Base-by-base conservation (phyloP, 2,329 filamentous ascomycete genomes). In the Pyrenophora tritici-repentis region DNA sequence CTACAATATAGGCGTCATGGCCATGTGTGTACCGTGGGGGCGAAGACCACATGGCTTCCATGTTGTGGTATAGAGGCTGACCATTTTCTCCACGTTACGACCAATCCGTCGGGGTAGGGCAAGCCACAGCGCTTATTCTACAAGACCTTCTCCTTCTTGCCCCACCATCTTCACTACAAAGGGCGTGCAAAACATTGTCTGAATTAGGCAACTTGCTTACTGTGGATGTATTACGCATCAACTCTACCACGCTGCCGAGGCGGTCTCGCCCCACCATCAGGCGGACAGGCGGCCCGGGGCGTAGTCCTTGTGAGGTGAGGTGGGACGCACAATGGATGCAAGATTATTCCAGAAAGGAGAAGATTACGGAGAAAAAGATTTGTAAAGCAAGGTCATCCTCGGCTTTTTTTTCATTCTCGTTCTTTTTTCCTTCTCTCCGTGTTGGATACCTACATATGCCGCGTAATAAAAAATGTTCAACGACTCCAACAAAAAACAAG, bases 31-130 rank as follows among this genome's bases (percentile, higher is more conserved):
- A n/a, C 10, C 39, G 26, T 50, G 32, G 38, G 38, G 49, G 38
- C 33, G 13, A 47, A 20, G 10, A 48, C 16, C 38, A 47, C 38
- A 41, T 42, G 29, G 49, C 43, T 47, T 5, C 34, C 34, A 20
- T 29, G 38, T 50, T 47, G 53, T 48, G 48, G 58, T 53, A 32
- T 12, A 33, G 42, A 38, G 18, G 56, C 57, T 61, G 56, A 53
- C 47, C 39, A 31, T 36, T 39, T 52, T 41, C 41, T 34, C 50
- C 31, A 43, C 33, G 29, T 41, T 7, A 38, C 26, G 14, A 42
- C 44, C 43, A 20, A 22, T 17, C 33, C 22, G 20, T 22, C 34
- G 49, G 38, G 29, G 24, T 16, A 42, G 37, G 26, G 29, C 33
- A 52, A 52, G 49, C 49, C 38, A 52, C 38, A 26, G 49, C 49